Conservation (phyloP, 352 stramenopile species). For the Elongisporangium prolatum region DNA sequence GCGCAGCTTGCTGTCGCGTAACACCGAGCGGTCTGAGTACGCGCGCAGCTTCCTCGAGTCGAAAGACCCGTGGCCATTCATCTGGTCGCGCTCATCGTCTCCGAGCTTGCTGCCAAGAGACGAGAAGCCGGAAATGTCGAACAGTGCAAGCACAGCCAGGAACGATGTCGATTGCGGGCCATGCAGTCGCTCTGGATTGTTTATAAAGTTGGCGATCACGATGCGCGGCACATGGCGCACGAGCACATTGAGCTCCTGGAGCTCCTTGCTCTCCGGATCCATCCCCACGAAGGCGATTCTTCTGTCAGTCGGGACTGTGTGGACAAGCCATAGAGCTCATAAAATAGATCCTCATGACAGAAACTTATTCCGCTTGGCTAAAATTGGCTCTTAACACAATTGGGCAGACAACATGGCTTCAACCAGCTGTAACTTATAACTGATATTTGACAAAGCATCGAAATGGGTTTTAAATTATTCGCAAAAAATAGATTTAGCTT, state of each 20-base stretch:
- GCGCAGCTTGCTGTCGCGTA: slow-evolving; percentile 6
- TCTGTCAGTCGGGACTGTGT: background rate
- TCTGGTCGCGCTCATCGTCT: slow-evolving; percentile 50
- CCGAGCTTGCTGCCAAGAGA: slow-evolving; percentile 71
- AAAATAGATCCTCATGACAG: too few species aligned
- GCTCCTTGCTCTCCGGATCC: slow-evolving; percentile 44
- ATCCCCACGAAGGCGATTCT: too few species aligned
- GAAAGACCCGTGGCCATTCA: slow-evolving; percentile 13
- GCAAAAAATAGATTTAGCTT: too few species aligned
- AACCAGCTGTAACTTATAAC: too few species aligned
- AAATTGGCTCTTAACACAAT: too few species aligned
- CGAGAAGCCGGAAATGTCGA: slow-evolving; percentile 86
- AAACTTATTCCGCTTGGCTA: too few species aligned
- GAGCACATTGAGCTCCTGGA: slow-evolving; percentile 67
- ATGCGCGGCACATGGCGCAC: slow-evolving; percentile 71
- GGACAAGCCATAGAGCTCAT: too few species aligned
- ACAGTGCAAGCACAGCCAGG: slow-evolving; percentile 65
- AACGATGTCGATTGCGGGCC: slow-evolving; percentile 47
- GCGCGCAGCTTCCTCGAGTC: background rate
- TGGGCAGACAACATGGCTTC: too few species aligned
- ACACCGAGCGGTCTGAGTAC: slow-evolving; percentile 6
- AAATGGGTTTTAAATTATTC: too few species aligned
- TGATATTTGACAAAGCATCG: too few species aligned
- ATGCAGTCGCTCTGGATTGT: slow-evolving; percentile 34
- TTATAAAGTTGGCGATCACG: slow-evolving; percentile 56